A percentile compares a stretch with the other conserved stretches of the same genome.
These are phyloP conservation scores for Lavandula angustifolia DNA, from an alignment of 257 asterid genomes.

Conservation along the genomic window DNA sequence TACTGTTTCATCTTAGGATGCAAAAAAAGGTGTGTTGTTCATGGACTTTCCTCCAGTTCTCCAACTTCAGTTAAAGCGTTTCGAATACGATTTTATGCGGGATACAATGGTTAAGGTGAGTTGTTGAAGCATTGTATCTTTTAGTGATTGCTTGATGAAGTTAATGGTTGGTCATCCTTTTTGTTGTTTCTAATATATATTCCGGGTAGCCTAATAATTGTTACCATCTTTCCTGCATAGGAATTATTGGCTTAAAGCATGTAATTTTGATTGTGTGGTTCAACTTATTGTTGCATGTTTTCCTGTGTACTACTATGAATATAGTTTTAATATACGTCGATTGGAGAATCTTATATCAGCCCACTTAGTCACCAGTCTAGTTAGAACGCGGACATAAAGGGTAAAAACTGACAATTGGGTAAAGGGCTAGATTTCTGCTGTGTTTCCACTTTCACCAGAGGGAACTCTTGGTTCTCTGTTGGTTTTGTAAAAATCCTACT, in stretches of 20 bases:
- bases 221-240: slow-evolving; percentile 6
- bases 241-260: slow-evolving; percentile 21
- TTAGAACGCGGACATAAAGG: not conserved
- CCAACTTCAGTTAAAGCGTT: slow-evolving; percentile 97
- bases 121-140: slow-evolving; percentile 12
- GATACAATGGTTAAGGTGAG: slow-evolving; percentile 98
- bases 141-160: slow-evolving; percentile 17
- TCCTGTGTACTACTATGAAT: not conserved
- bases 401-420: not conserved
- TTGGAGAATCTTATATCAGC: not conserved
- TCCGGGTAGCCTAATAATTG: not conserved
- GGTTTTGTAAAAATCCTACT: not conserved
- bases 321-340: not conserved
- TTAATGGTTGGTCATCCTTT: not conserved
- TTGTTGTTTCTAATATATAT: slow-evolving; percentile 14
- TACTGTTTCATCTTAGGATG: slow-evolving; percentile 69
- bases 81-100: slow-evolving; percentile 94
- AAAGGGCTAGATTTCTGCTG: not conserved
- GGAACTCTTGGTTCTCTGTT: not conserved
- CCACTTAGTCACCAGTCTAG: not conserved
- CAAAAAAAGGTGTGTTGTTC: slow-evolving; percentile 94
- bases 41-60: slow-evolving; percentile 97
- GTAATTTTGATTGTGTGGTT: slow-evolving; percentile 8
- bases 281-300: not conserved
- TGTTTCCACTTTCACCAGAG: not conserved